These are phyloP conservation scores for Russula compacta DNA, from an alignment of 768 basidiomycete genomes.

Conservation along the genomic window DNA sequence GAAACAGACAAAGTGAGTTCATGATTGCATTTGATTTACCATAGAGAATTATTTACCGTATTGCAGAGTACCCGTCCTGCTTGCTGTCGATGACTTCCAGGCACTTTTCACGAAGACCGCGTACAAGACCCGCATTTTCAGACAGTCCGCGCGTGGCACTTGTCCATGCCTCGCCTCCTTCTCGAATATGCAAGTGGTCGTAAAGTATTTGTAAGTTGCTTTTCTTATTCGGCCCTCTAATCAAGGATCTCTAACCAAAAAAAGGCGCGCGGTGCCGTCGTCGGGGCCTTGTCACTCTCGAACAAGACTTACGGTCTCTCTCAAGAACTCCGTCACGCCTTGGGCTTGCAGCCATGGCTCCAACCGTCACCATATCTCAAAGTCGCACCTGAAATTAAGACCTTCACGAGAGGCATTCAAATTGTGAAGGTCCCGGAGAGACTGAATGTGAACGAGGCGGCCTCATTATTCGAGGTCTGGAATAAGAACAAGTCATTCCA, in stretches of 20 bases:
- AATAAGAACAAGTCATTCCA: slow-evolving; percentile 49
- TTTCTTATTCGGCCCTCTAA: neutral
- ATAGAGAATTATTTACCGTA: neutral
- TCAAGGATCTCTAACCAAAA: slow-evolving; percentile 1
- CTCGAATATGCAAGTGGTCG: slow-evolving; percentile 73
- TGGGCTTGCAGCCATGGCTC: slow-evolving; percentile 37
- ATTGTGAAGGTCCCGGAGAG: slow-evolving; percentile 45
- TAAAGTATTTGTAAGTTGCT: slow-evolving; percentile 49
- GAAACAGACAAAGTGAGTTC: slow-evolving; percentile 50
- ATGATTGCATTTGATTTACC: neutral
- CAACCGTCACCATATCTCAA: slow-evolving; percentile 47
- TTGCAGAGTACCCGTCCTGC: slow-evolving; percentile 61
- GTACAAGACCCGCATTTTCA: slow-evolving; percentile 67
- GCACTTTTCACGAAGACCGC: slow-evolving; percentile 58
- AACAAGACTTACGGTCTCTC: slow-evolving; percentile 51
- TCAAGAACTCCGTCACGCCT: slow-evolving; percentile 54
- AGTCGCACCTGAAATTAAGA: slow-evolving; percentile 38
- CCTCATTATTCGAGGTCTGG: slow-evolving; percentile 70
- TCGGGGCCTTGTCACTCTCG: slow-evolving; percentile 60
- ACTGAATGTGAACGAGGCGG: slow-evolving; percentile 59
- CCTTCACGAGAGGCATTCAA: slow-evolving; percentile 48
- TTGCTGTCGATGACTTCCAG: slow-evolving; percentile 87
- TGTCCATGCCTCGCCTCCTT: slow-evolving; percentile 68
- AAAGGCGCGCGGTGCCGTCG: slow-evolving; percentile 59
- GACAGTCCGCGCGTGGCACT: slow-evolving; percentile 61